Evolutionary conservation across 1,284 basidiomycete genomes (phyloP).

Genomic region (Tylopilus sp.): DNA sequence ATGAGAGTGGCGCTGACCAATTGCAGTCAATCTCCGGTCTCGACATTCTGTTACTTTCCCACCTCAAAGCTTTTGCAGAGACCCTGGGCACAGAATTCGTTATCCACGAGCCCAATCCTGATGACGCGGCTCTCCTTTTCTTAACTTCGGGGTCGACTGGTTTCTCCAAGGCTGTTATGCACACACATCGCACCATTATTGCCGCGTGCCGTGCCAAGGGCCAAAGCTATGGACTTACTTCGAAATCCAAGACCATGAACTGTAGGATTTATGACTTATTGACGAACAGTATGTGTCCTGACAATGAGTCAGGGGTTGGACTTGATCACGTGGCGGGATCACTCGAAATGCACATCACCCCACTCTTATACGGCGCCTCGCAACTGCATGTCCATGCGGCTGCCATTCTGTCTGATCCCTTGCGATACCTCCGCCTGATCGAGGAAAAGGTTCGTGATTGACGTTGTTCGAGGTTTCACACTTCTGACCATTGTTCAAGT

Average conservation of each 20-base stretch:
- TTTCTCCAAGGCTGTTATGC: conserved; percentile 30
- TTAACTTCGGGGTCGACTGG: conserved; percentile 29
- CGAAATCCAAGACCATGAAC: conserved; percentile 29
- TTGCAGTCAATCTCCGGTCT: conserved; percentile 28
- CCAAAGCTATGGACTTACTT: conserved; percentile 22
- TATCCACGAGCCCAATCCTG: conserved; percentile 18
- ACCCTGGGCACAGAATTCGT: conserved; percentile 10
- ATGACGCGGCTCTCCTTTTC: conserved; percentile 29
- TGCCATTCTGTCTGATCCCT: conserved; percentile 30
- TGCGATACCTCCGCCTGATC: conserved; percentile 28
- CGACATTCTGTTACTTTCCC: conserved; percentile 28
- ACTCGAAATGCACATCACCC: conserved; percentile 30
- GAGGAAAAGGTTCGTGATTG: conserved; percentile 24
- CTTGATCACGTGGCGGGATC: conserved; percentile 40
- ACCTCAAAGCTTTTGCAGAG: conserved; percentile 18
- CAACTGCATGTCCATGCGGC: conserved; percentile 32
- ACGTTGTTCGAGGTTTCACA: not conserved
- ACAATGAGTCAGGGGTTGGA: conserved; percentile 31
- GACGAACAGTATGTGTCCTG: not conserved
- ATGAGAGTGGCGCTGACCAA: conserved; percentile 30
- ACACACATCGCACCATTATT: conserved; percentile 24
- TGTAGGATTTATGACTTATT: conserved; percentile 17
- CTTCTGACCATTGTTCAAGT: conserved; percentile 12
- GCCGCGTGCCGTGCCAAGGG: conserved; percentile 29
- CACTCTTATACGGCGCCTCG: conserved; percentile 30